Evolutionary conservation across 2,329 filamentous ascomycete genomes (phyloP), one percentile per base, ranked within the genome.

Genomic region (Ophiostoma piceae): DNA sequence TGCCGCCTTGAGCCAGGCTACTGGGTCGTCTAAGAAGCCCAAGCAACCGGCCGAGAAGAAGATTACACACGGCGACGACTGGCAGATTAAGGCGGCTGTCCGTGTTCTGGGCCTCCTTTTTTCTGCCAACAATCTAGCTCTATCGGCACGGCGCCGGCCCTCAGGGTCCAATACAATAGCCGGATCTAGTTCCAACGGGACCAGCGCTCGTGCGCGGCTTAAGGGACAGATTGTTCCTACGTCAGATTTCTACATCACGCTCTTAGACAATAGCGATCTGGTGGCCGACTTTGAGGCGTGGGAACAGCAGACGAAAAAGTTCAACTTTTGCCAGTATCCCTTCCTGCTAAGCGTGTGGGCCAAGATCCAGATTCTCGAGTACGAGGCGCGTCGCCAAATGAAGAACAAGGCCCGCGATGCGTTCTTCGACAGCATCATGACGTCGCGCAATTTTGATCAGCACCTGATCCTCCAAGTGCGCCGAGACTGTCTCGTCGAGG

Each of bases 301-400:
- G 94, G 93, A 96, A 77, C 85, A 87, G 4, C 89, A 86, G 73
- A 84, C 85, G 68, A 84, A 85, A 26, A 92, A 88, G 74, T 97
- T 97, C 76, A 87, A 91, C 0, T 96, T 97, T 76, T 97, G 93
- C 77, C 92, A 96, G 77, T 96, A 96, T 75, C 92, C 94, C 0
- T 96, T 97, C 75, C 89, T 97, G 74, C 83, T 97, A 57, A 96
- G 92, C 72, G 93, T 97, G 73, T 94, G 92, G 82, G 90, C 93
- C 37, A 97, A 97, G 79, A 96, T 95, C 71, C 90, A 90, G 73
- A 94, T 97, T 66, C 83, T 97, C 75, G 92, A 97, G 76, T 87
- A 96, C 75, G 94, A 97, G 78, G 92, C 92, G 8, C 87, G 89
- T 72, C 87, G 93, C 8, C 92, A 97, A 78, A 97, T 97, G 93